phyloP scores from a whole-genome alignment of 257 asterid species.

The Solanum chiquidenum region DNA sequence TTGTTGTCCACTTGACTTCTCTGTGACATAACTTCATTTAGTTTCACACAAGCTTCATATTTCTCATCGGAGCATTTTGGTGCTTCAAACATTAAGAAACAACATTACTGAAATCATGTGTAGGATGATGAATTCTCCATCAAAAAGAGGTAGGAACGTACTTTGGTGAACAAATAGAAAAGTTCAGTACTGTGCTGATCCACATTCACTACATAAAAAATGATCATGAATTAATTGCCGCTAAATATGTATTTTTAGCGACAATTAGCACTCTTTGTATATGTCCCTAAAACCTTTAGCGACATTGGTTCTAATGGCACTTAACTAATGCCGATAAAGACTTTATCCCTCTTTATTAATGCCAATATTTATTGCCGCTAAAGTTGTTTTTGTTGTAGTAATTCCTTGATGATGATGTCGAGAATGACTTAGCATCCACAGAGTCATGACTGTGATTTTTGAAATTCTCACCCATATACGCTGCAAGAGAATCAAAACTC shows the following conservation, averaged over 20 bases:
- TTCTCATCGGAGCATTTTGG: conserved; percentile 68
- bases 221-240: no score
- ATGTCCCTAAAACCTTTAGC: no score
- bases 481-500: background rate
- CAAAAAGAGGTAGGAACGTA: background rate
- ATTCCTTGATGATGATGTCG: conserved; percentile 36
- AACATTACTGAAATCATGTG: background rate
- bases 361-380: no score
- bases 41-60: conserved; percentile 66
- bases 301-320: no score
- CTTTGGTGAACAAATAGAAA: conserved; percentile 83
- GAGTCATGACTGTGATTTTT: no score
- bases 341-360: no score
- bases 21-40: conserved; percentile 62
- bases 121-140: background rate
- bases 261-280: no score
- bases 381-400: no score
- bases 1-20: conserved; percentile 62
- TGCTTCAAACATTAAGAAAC: conserved; percentile 8
- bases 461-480: background rate
- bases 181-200: conserved; percentile 85
- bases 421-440: conserved; percentile 13
- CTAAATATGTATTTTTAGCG: no score
- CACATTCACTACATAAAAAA: conserved; percentile 8
- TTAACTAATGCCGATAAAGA: no score